Conservation (phyloP, 768 basidiomycete genomes). For the Mycena kentingensis region DNA sequence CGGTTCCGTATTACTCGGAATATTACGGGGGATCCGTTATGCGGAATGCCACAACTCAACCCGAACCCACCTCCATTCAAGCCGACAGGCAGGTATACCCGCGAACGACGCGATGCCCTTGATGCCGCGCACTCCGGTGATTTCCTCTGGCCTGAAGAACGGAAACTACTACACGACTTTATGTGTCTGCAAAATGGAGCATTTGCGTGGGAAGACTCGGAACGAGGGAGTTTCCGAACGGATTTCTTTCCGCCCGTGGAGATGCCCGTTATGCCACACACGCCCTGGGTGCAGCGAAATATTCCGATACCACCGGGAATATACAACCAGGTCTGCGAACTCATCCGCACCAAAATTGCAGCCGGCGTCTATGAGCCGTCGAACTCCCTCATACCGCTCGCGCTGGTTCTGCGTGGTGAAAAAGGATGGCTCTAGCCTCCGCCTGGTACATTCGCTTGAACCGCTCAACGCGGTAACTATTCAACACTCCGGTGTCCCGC, state of each 20-base stretch:
- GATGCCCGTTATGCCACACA: constrained; percentile 27
- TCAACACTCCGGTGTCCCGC: constrained; percentile 18
- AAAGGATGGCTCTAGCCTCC: constrained; percentile 17
- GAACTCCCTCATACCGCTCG: constrained; percentile 2
- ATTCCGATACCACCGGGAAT: constrained; percentile 16
- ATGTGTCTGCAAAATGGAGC: constrained; percentile 19
- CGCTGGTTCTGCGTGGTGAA: constrained; percentile 21
- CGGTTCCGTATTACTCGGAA: constrained; percentile 13
- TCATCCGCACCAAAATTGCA: not conserved
- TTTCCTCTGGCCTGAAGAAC: constrained; percentile 30
- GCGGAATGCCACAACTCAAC: constrained; percentile 13
- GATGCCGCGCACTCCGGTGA: constrained; percentile 17
- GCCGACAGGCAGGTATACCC: constrained; percentile 16
- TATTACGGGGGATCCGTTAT: constrained; percentile 28
- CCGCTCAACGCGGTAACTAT: constrained; percentile 21
- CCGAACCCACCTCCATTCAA: constrained; percentile 21
- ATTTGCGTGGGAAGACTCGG: not conserved
- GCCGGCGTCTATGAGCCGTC: constrained; percentile 1
- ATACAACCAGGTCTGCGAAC: not conserved
- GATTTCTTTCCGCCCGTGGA: not conserved
- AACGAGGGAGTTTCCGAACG: not conserved
- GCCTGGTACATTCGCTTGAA: constrained; percentile 21
- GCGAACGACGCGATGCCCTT: constrained; percentile 20
- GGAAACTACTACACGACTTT: constrained; percentile 24
- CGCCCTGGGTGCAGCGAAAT: constrained; percentile 22